Base-by-base conservation (phyloP, 2,329 filamentous ascomycete genomes). In the Fusarium bulbicola region DNA sequence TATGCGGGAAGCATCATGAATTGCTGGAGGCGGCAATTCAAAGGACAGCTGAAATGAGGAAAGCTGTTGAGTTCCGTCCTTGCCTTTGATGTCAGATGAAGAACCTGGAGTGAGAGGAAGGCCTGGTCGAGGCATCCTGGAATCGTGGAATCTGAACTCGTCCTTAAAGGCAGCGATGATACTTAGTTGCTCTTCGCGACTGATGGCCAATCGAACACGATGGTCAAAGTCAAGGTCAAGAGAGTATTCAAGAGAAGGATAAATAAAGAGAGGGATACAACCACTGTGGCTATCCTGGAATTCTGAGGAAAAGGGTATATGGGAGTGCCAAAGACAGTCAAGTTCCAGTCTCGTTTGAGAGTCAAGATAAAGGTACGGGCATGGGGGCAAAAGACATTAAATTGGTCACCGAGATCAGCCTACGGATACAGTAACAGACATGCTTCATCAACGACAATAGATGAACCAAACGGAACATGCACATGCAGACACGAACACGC, bases 41-140 rank as follows among this genome's bases (percentile, higher is more conserved):
- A 96, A 95, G 58, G 90, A 86, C 70, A 90, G 85, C 76, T 94
- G 93, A 30, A 92, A 84, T 43, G 87, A 85, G 45, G 86, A 83
- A 50, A 92, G 86, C 68, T 89, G 87, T 56, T 86, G 85, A n/a
- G 86, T 85, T 68, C 90, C 90, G 81, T 92, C 91, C 81, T 93
- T 90, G 73, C 90, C 91, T 63, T 90, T 89, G 80, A 96, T 93
- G 79, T 96, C 94, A 57, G 92, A 92, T 39, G 93, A 95, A 16
- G 93, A 93, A 59, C 90, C 91, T 45, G 94, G 94, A 54, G 94
- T 97, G 47, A 92, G 93, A 49, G 92, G 93, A 43, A 81, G 74
- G 13, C 68, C 70, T 37, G 80, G 79, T 54, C 75, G 79, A 72
- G 81, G 80, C 81, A 82, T 82, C 60, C 66, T 74, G 68, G 57